Percentiles rank a stretch among this genome's conserved stretches.
Conservation (phyloP, 1,139 yeast species). For the Suhomyces guaymorum region DNA sequence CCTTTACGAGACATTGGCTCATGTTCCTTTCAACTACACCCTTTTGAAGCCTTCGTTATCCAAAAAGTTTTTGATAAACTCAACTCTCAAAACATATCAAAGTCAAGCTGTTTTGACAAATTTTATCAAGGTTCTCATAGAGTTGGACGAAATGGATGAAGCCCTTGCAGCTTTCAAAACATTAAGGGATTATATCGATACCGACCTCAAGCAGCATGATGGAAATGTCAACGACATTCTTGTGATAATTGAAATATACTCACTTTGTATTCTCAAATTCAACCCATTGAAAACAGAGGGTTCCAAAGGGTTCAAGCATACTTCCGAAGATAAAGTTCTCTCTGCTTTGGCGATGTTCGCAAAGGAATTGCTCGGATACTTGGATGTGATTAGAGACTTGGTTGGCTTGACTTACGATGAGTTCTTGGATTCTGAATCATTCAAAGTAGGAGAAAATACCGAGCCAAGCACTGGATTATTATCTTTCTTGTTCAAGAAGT, state of each 20-base stretch:
- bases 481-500: constrained; percentile 41
- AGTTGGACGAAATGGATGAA: constrained; percentile 43
- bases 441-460: constrained; percentile 7
- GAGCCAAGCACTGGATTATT: constrained; percentile 15
- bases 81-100: constrained; percentile 40
- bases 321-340: constrained; percentile 25
- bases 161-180: constrained; percentile 48
- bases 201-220: constrained; percentile 35
- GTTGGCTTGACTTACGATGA: constrained; percentile 31
- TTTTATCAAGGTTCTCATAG: constrained; percentile 37
- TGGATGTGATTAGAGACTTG: constrained; percentile 24
- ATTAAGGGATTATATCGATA: constrained; percentile 35
- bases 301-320: constrained; percentile 28
- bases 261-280: constrained; percentile 37
- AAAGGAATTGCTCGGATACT: constrained; percentile 25
- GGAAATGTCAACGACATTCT: constrained; percentile 39
- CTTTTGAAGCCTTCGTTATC: constrained; percentile 31
- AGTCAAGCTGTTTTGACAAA: constrained; percentile 36
- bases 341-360: constrained; percentile 21
- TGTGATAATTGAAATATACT: constrained; percentile 37
- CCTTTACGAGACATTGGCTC: constrained; percentile 34
- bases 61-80: constrained; percentile 35
- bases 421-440: constrained; percentile 4
- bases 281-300: constrained; percentile 37
- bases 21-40: constrained; percentile 23